These are phyloP conservation scores for Globisporangium carolinianum DNA, from an alignment of 352 stramenopile genomes.

Conservation along the genomic window DNA sequence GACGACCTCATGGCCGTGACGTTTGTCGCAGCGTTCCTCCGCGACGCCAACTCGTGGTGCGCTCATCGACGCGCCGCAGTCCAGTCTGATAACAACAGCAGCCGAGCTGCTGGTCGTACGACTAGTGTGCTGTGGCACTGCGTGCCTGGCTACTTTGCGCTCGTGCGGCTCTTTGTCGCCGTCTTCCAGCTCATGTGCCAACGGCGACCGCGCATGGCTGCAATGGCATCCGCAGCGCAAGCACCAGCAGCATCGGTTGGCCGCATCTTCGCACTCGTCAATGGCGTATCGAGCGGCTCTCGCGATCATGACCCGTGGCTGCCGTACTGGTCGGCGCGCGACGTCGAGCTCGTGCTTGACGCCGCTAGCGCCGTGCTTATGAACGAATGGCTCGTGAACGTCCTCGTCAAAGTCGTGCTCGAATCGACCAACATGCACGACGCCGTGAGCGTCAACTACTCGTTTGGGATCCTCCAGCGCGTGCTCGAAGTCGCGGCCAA, in stretches of 20 bases:
- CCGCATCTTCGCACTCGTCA: slow-evolving; percentile 55
- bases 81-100: neutral
- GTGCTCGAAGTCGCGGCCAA: slow-evolving; percentile 56
- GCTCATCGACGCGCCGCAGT: slow-evolving; percentile 15
- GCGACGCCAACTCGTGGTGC: slow-evolving; percentile 57
- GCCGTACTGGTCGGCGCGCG: slow-evolving; percentile 64
- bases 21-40: slow-evolving; percentile 69
- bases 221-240: slow-evolving; percentile 11
- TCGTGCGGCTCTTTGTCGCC: slow-evolving; percentile 57
- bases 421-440: slow-evolving; percentile 83
- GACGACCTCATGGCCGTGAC: slow-evolving; percentile 58
- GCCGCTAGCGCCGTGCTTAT: slow-evolving; percentile 51
- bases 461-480: slow-evolving; percentile 69
- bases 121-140: slow-evolving; percentile 61
- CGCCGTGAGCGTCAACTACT: slow-evolving; percentile 78
- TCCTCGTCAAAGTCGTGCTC: slow-evolving; percentile 73
- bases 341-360: slow-evolving; percentile 53
- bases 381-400: slow-evolving; percentile 62
- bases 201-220: slow-evolving; percentile 36
- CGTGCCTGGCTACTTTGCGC: slow-evolving; percentile 66
- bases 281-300: slow-evolving; percentile 18
- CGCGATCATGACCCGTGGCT: slow-evolving; percentile 44
- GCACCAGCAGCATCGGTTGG: slow-evolving; percentile 24
- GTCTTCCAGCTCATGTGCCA: slow-evolving; percentile 78
- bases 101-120: neutral